Percentiles rank a stretch among this genome's conserved stretches.
These are phyloP conservation scores for Escovopsis sp. DNA, from an alignment of 2,329 filamentous ascomycete species.

Conservation along the genomic window DNA sequence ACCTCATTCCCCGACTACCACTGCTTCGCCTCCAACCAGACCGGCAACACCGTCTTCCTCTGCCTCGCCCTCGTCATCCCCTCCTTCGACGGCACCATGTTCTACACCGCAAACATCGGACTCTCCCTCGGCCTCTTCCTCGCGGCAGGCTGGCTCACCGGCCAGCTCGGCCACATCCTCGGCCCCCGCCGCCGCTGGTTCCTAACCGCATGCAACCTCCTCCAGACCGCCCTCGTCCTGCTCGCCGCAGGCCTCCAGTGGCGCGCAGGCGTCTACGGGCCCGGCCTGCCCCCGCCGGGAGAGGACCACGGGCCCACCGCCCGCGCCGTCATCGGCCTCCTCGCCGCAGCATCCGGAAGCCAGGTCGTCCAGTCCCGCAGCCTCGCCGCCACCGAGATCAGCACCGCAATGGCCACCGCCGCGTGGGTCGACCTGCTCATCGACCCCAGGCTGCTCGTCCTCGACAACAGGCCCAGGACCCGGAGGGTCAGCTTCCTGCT, in stretches of 20 bases:
- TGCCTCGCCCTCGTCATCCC: conserved; percentile 36
- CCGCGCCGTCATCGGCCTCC: conserved; percentile 31
- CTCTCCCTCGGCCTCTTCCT: conserved; percentile 42
- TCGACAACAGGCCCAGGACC: conserved; percentile 34
- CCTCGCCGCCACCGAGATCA: conserved; percentile 44
- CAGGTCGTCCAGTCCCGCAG: conserved; percentile 44
- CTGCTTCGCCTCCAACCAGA: conserved; percentile 51
- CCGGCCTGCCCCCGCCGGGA: neutral
- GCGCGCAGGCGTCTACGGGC: conserved; percentile 17
- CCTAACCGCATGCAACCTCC: conserved; percentile 37
- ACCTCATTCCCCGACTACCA: conserved; percentile 46
- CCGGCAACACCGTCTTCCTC: conserved; percentile 49
- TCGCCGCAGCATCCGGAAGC: conserved; percentile 41
- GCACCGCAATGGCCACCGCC: conserved; percentile 49
- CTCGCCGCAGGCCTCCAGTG: conserved; percentile 35
- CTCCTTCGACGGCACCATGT: conserved; percentile 30
- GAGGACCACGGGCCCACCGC: conserved; percentile 21
- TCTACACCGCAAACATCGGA: conserved; percentile 39
- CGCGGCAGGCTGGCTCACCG: conserved; percentile 36
- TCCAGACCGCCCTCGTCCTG: conserved; percentile 42
- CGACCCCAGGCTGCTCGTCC: conserved; percentile 33
- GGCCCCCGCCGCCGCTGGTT: conserved; percentile 36
- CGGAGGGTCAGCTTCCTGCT: conserved; percentile 35
- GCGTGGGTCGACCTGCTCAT: conserved; percentile 47
- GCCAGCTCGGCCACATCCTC: conserved; percentile 39